Conservation (phyloP, 441 rosid genomes). For the Populus hybrid region DNA sequence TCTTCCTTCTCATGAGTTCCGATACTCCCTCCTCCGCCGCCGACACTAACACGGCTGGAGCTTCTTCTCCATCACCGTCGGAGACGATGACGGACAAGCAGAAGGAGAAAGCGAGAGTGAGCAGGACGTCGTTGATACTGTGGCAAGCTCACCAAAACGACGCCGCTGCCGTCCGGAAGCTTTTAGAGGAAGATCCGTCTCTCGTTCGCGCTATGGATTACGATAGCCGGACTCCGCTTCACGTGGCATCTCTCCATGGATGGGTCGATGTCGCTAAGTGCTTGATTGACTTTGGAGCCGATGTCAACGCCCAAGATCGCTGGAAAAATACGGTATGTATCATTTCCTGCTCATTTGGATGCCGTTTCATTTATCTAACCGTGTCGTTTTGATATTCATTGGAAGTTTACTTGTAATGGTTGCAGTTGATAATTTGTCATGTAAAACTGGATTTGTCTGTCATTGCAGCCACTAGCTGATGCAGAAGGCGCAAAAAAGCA, state of each 20-base stretch:
- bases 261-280: constrained; percentile 88
- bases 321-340: constrained; percentile 88
- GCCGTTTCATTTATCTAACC: not conserved
- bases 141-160: constrained; percentile 99
- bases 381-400: not conserved
- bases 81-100: constrained; percentile 51
- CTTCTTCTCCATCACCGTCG: constrained; percentile 24
- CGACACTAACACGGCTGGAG: constrained; percentile 29
- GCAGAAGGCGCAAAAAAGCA: constrained; percentile 95
- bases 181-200: constrained; percentile 82
- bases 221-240: constrained; percentile 90
- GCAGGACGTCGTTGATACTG: constrained; percentile 87
- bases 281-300: constrained; percentile 83
- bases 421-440: not conserved
- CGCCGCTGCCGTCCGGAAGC: constrained; percentile 74
- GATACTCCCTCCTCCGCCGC: constrained; percentile 37
- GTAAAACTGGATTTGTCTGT: not conserved
- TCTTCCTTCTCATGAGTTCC: constrained; percentile 38
- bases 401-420: not conserved
- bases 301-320: constrained; percentile 97
- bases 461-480: constrained; percentile 87
- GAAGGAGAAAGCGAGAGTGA: constrained; percentile 97
- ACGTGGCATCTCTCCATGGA: constrained; percentile 95
- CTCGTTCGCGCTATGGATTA: constrained; percentile 91
- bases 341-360: not conserved